These are phyloP conservation scores for Fusarium pseudonygamai DNA, from an alignment of 2,329 filamentous ascomycete genomes.

Conservation along the genomic window DNA sequence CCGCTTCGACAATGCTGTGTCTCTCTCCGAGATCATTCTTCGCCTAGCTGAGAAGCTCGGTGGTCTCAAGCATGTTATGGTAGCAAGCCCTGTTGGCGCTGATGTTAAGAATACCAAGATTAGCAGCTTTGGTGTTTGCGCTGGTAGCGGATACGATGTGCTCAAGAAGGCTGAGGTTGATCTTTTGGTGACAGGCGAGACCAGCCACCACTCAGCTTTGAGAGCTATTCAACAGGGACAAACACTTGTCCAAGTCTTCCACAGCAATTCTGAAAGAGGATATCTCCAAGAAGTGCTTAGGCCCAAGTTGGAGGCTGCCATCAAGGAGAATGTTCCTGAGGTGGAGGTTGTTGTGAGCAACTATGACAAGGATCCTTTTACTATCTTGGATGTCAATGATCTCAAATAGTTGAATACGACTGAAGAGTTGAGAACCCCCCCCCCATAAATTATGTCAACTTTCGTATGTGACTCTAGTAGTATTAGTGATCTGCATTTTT, in stretches of 20 bases:
- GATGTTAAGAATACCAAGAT: conserved; percentile 57
- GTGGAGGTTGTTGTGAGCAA: conserved; percentile 79
- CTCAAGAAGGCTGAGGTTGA: conserved; percentile 78
- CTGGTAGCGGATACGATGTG: conserved; percentile 84
- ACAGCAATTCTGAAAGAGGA: conserved; percentile 90
- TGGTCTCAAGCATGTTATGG: conserved; percentile 64
- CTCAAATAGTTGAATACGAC: conserved; percentile 40
- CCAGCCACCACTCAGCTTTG: conserved; percentile 92
- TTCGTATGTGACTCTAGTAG: neutral
- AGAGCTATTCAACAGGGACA: conserved; percentile 85
- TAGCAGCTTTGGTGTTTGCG: conserved; percentile 82
- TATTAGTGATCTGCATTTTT: neutral
- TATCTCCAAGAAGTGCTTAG: conserved; percentile 80
- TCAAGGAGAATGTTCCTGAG: conserved; percentile 60
- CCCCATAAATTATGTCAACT: too few relatives aligned
- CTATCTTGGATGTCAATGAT: conserved; percentile 68
- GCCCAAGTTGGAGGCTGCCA: conserved; percentile 66
- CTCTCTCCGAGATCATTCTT: conserved; percentile 56
- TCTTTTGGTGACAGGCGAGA: conserved; percentile 88
- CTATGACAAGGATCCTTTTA: conserved; percentile 87
- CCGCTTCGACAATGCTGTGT: conserved; percentile 51
- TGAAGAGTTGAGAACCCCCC: neutral
- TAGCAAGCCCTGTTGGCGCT: conserved; percentile 61
- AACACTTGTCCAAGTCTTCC: conserved; percentile 85
- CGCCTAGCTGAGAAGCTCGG: conserved; percentile 74